Evolutionary conservation across 495 filamentous ascomycete genomes (phyloP), one percentile per base, ranked within the genome.

Genomic region (Tuber microsphaerosporum): DNA sequence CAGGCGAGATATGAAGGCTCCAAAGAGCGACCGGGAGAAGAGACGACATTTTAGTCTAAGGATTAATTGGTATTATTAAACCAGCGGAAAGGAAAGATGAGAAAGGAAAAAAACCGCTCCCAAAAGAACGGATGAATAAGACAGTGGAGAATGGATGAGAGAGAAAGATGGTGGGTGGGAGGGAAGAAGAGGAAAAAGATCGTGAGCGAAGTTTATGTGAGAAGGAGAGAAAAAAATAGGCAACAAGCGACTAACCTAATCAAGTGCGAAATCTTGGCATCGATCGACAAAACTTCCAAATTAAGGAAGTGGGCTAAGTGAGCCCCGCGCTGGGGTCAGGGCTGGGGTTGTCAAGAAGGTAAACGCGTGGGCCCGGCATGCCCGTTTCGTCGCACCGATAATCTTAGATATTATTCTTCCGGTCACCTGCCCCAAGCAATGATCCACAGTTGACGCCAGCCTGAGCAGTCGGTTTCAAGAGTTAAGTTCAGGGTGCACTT

Each of bases 1-100:
- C 92, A 75, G 92, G 86, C 76, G 93, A 92, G 84, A 97, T 91
- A 85, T 92, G 89, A 69, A 97, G 90, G 84, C 93, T 93, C 84
- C 93, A 97, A 84, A 97, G 88, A 83, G 92, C 92, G 80, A 96
- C 89, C 81, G 93, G 92, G 56, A 79, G 70, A 61, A 79, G 73
- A 48, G 77, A 75, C 77, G 78, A 79, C 61, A 71, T 78, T 75
- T 51, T 71, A 72, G 70, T 75, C 42, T 48, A 19, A 71, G 56
- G 56, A 65, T 65, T 65, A 65, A 65, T 65, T 65, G 56, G 31
- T 65, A 65, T 31, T 17, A 65, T 34, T 34, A 65, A 61, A 65
- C 56, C 56, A 65, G 26, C n/a, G 14, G 51, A 61, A 65, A 34
- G 26, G 16, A 34, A 65, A 65, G 34, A 65, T 61, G 68, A 73